Evolutionary conservation across 2,329 filamentous ascomycete species (phyloP).

Genomic region (Penicillium glabrum): DNA sequence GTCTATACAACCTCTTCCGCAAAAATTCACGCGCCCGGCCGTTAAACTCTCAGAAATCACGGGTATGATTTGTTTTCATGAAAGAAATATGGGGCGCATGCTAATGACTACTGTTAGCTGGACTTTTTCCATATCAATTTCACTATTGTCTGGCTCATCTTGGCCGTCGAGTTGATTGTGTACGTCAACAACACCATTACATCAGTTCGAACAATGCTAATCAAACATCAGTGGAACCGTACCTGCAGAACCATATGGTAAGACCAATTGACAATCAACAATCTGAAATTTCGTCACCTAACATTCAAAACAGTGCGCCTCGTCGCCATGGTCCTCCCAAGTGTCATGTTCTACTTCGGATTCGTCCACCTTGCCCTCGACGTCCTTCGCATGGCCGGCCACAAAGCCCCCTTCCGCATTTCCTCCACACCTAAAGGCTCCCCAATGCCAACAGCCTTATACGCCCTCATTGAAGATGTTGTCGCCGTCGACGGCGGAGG

Average conservation of each 20-base stretch:
- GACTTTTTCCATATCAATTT: constrained; percentile 50
- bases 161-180: constrained; percentile 44
- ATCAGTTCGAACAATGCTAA: constrained; percentile 10
- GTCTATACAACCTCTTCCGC: constrained; percentile 39
- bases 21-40: constrained; percentile 40
- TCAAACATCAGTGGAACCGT: constrained; percentile 37
- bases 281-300: background rate
- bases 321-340: constrained; percentile 45
- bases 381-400: constrained; percentile 42
- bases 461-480: constrained; percentile 67
- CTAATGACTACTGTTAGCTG: constrained; percentile 28
- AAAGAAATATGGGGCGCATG: background rate
- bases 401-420: constrained; percentile 60
- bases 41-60: constrained; percentile 44
- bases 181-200: constrained; percentile 15
- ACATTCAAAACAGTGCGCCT: constrained; percentile 36
- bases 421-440: constrained; percentile 63
- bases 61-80: constrained; percentile 30
- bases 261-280: constrained; percentile 9
- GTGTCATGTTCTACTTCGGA: constrained; percentile 49
- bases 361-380: constrained; percentile 43
- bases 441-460: constrained; percentile 59
- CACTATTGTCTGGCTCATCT: constrained; percentile 45
- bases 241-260: constrained; percentile 41
- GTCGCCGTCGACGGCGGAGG: constrained; percentile 66